Evolutionary conservation across 108 stramenopile species (phyloP).

Genomic region (Nitzschia putrida): DNA sequence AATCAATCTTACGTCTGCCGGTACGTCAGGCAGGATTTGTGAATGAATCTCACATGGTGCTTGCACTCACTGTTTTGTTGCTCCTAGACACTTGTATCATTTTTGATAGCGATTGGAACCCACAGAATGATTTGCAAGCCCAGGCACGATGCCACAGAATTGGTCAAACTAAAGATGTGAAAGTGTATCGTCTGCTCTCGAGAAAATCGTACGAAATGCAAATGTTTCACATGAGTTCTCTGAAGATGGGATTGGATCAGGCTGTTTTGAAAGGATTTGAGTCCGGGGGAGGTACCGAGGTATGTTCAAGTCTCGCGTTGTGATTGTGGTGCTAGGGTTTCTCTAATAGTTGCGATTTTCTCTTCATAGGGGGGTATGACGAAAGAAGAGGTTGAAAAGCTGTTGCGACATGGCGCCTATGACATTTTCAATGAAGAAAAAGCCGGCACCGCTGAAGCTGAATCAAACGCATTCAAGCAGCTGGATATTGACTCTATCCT

Average conservation of each 20-base stretch:
- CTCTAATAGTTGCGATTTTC: neutral
- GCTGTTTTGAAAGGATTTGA: slow-evolving; percentile 94
- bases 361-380: slow-evolving; percentile 52
- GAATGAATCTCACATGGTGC: neutral
- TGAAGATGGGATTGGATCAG: slow-evolving; percentile 98
- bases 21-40: neutral
- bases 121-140: slow-evolving; percentile 97
- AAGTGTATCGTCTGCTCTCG: slow-evolving; percentile 91
- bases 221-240: slow-evolving; percentile 95
- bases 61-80: slow-evolving; percentile 58
- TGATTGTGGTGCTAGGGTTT: neutral
- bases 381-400: slow-evolving; percentile 79
- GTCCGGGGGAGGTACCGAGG: slow-evolving; percentile 53
- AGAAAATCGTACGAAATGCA: slow-evolving; percentile 96
- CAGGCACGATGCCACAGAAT: slow-evolving; percentile 97
- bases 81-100: slow-evolving; percentile 74
- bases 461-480: slow-evolving; percentile 76
- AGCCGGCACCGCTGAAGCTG: slow-evolving; percentile 72
- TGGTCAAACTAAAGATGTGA: slow-evolving; percentile 93
- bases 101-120: slow-evolving; percentile 96
- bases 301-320: neutral
- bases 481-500: slow-evolving; percentile 90
- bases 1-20: slow-evolving; percentile 95
- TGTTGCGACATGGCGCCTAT: slow-evolving; percentile 88
- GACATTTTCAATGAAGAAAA: slow-evolving; percentile 89